Evolutionary conservation across 257 asterid species (phyloP).

Genomic region (Avicennia marina): DNA sequence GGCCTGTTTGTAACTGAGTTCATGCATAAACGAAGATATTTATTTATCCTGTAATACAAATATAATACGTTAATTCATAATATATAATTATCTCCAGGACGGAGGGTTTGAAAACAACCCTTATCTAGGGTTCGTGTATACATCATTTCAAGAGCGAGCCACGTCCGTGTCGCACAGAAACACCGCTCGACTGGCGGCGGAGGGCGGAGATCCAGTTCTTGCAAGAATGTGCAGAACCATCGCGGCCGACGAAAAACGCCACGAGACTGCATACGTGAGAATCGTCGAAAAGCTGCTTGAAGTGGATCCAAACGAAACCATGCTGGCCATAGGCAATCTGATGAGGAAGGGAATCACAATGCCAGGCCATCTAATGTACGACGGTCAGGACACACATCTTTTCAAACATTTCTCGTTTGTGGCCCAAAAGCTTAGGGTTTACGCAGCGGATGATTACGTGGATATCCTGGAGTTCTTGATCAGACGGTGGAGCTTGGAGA

Average conservation of each 20-base stretch:
- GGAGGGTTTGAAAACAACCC: constrained; percentile 26
- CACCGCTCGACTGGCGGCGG: constrained; percentile 28
- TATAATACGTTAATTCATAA: no score
- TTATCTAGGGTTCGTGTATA: constrained; percentile 28
- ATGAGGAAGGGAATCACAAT: constrained; percentile 33
- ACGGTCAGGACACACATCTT: constrained; percentile 24
- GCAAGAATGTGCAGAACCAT: constrained; percentile 34
- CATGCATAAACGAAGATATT: no score
- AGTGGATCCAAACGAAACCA: constrained; percentile 26
- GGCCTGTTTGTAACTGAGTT: no score
- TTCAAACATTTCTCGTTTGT: constrained; percentile 23
- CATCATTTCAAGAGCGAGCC: constrained; percentile 46
- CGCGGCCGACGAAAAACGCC: constrained; percentile 39
- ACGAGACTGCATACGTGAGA: constrained; percentile 24
- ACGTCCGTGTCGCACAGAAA: constrained; percentile 26
- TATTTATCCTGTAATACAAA: no score
- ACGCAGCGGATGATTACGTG: constrained; percentile 25
- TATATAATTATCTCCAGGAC: no score
- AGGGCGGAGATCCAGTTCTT: constrained; percentile 26
- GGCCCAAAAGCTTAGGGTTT: constrained; percentile 19
- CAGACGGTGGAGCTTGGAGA: constrained; percentile 28
- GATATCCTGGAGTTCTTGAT: constrained; percentile 29
- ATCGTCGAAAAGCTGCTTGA: constrained; percentile 28
- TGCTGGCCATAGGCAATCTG: constrained; percentile 35
- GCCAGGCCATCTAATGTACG: constrained; percentile 36